Base-by-base conservation (phyloP, 331 rosid genomes). In the Acacia pycnantha region DNA sequence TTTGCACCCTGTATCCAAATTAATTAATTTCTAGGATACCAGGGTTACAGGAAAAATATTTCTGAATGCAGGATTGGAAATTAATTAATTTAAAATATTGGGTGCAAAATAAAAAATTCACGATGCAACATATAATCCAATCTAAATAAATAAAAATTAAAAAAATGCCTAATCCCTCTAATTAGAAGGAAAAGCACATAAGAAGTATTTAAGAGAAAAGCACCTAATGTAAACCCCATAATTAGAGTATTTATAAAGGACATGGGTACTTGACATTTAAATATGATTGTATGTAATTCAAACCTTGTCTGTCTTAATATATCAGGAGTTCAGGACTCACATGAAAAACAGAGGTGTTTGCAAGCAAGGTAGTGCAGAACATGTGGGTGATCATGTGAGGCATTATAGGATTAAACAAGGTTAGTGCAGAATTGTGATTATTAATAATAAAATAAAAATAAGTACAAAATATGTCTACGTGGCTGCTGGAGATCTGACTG, bases 311-410 rank as follows among this genome's bases (percentile, higher is more conserved):
- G 66, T 59, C 29, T 7, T n/a, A 56, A 56, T 9, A 24, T 59
- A 24, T 11, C 8, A 59, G 27, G 37, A 12, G 3, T 27, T 11
- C 8, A 59, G 27, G 37, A 12, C 8, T 27, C 68, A 61, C 37
- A 12, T 61, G 67, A 59, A 24, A 24, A 10, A 3, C 35, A 59
- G 31, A 59, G 67, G 35, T 11, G 35, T 14, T 59, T 10, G 35
- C 33, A 26, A 11, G 73, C 79, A 74, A 48, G 61, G 29, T 29
- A 2, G 46, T 69, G 58, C 64, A 71, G 16, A 31, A 53, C 87
- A 87, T 62, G 87, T 83, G 85, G 31, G 31, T 33, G 59, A 77
- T 62, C 90, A 87, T 84, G 90, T 81, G 86, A 50, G 24, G 56
- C 90, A 87, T 84, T 87, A 83, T 47, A 5, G 86, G 69, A 24